Conservation (phyloP, 108 stramenopile genomes). For the Discostella pseudostelligera region DNA sequence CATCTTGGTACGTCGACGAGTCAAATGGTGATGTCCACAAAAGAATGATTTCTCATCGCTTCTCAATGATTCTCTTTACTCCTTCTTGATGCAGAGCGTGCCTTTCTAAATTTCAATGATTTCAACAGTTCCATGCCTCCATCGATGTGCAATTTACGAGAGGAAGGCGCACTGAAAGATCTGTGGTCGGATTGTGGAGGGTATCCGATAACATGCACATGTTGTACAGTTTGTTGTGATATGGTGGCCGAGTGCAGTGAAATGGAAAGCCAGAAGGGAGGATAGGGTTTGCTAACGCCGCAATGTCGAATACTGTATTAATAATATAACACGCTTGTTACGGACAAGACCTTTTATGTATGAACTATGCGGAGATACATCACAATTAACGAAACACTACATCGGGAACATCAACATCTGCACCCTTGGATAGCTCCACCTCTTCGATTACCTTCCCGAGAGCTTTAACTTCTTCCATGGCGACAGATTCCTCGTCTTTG, state of each 20-base stretch:
- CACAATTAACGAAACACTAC: conserved; percentile 1
- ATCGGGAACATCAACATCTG: conserved; percentile 19
- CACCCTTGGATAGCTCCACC: conserved; percentile 30
- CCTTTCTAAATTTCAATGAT: conserved; percentile 42
- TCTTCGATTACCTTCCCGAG: conserved; percentile 44
- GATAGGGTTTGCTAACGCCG: neutral
- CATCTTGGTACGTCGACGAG: conserved; percentile 21
- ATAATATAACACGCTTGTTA: neutral
- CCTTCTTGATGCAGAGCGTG: conserved; percentile 18
- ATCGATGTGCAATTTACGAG: conserved; percentile 34
- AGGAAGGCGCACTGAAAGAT: conserved; percentile 25
- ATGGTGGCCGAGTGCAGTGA: conserved; percentile 44
- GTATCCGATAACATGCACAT: conserved; percentile 44
- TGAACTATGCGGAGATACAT: neutral
- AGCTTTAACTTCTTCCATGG: conserved; percentile 50
- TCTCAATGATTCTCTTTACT: neutral
- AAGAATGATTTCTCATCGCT: neutral
- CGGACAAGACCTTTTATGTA: neutral
- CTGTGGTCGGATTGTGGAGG: conserved; percentile 48
- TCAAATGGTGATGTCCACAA: neutral
- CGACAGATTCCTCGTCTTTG: conserved; percentile 45
- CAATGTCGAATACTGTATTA: neutral
- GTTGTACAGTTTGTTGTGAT: conserved; percentile 47
- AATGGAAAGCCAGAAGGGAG: conserved; percentile 34
- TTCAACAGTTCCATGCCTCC: conserved; percentile 40